Percentiles rank a stretch among this genome's conserved stretches.
Conservation (phyloP, 2,329 filamentous ascomycete genomes). For the Colletotrichum lupini region DNA sequence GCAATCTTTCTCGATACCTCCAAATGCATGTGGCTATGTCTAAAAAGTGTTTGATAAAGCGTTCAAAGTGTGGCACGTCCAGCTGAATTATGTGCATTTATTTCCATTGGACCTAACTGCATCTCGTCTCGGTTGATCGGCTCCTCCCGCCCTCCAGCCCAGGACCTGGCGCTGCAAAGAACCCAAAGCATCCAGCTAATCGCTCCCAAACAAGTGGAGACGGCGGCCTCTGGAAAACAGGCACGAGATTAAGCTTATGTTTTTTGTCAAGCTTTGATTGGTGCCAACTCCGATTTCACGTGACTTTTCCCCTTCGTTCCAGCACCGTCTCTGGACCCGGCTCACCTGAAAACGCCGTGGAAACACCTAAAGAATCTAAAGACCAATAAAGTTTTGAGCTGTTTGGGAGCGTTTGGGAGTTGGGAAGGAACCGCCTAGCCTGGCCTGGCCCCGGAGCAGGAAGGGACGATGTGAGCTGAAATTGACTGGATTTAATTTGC, state of each 20-base stretch:
- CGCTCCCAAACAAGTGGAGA: background rate
- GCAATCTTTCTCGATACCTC: background rate
- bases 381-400: background rate
- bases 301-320: background rate
- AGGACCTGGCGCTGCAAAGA: background rate
- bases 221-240: constrained; percentile 20
- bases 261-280: background rate
- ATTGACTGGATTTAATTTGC: background rate
- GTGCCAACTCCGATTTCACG: background rate
- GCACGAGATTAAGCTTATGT: constrained; percentile 30
- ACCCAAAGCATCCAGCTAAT: background rate
- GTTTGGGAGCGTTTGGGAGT: background rate
- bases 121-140: constrained; percentile 8
- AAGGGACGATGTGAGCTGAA: background rate
- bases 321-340: background rate
- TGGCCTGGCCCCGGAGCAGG: background rate
- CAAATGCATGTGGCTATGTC: background rate
- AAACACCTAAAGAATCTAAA: background rate
- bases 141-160: background rate
- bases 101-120: background rate
- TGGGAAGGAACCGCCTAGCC: background rate
- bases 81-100: background rate
- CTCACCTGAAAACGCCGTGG: background rate
- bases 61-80: background rate
- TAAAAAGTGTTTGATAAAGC: background rate